Base-by-base conservation (phyloP, 495 filamentous ascomycete genomes). In the Neurospora pannonica region DNA sequence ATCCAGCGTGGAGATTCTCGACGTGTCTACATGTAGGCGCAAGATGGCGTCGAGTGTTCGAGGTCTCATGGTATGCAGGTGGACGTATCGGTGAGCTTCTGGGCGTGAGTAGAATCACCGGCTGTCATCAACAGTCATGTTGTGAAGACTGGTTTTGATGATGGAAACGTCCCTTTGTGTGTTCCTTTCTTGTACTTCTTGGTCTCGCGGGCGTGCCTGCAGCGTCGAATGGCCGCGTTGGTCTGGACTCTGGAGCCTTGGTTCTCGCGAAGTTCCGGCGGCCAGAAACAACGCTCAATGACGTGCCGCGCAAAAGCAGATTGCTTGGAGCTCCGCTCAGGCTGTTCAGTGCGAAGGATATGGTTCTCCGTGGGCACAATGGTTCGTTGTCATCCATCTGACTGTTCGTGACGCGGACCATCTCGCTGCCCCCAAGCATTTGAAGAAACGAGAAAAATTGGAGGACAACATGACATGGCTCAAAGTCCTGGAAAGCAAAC, bases 11-110 rank as follows among this genome's bases (percentile, higher is more conserved):
- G 2, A 9, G 2, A 9, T 9, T 62, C 54, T 34, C 3, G 13
- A 6, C 2, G 0, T 8, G 31, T 31, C 24, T 0, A 0, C 2
- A 17, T 31, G 5, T 0, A 7, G 2, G 13, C n/a, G 24, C 2
- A 5, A 8, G 48, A 60, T 60, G 6, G 48, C 13, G 34, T 62
- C 24, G 28, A 62, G 28, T 34, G 54, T 62, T 62, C 54, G 24
- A 31, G 54, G 0, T 60, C 48, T 60, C 24, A 5, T 3, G 5
- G 0, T 7, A 5, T 0, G 48, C 1, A 8, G 54, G 2, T 34
- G 15, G 24, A 6, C 2, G 2, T 31, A 5, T 1, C 54, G 13
- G 54, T 4, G 13, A 34, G 6, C 1, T 17, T 28, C 24, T 31
- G 5, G 54, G 15, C 28, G 54, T 34, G 24, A 0, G 13, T 62